These are phyloP conservation scores for Hypomyces rosellus DNA, from an alignment of 2,329 filamentous ascomycete species.

Conservation along the genomic window DNA sequence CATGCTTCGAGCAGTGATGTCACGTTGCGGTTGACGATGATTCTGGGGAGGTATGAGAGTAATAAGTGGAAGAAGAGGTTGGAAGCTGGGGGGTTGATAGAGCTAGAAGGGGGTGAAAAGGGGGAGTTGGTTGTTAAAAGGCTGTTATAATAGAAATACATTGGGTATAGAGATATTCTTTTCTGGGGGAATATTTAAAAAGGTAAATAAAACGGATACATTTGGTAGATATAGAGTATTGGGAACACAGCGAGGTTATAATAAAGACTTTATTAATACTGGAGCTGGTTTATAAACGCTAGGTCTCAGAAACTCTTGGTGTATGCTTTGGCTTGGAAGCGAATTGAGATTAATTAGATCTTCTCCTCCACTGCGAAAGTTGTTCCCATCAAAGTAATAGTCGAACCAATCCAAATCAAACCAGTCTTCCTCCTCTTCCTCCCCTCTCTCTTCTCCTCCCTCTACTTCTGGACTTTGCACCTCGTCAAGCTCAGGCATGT, in stretches of 20 bases:
- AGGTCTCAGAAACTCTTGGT: too few relatives aligned
- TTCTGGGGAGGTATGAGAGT: conserved; percentile 66
- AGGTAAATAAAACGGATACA: not conserved
- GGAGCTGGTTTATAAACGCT: too few relatives aligned
- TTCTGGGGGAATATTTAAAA: not conserved
- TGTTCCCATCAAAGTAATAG: conserved; percentile 25
- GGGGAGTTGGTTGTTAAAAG: conserved; percentile 48
- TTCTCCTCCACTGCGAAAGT: not conserved
- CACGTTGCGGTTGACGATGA: conserved; percentile 65
- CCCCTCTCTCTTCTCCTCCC: not conserved
- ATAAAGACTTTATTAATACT: not conserved
- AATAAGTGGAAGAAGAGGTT: conserved; percentile 72
- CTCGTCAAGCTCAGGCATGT: not conserved
- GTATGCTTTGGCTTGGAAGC: too few relatives aligned
- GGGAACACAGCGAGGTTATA: not conserved
- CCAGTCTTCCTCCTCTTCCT: conserved; percentile 6
- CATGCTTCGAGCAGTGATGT: conserved; percentile 50
- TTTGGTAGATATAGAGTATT: not conserved
- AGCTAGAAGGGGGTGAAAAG: conserved; percentile 38
- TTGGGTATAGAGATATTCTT: conserved; percentile 10
- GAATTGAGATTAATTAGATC: not conserved
- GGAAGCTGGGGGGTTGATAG: conserved; percentile 50
- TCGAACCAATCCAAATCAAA: conserved; percentile 25
- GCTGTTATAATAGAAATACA: conserved; percentile 30
- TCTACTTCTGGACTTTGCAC: too few relatives aligned